Evolutionary conservation across 2,329 filamentous ascomycete genomes (phyloP), one percentile per base, ranked within the genome.

Genomic region (Elsinoe ampelina): DNA sequence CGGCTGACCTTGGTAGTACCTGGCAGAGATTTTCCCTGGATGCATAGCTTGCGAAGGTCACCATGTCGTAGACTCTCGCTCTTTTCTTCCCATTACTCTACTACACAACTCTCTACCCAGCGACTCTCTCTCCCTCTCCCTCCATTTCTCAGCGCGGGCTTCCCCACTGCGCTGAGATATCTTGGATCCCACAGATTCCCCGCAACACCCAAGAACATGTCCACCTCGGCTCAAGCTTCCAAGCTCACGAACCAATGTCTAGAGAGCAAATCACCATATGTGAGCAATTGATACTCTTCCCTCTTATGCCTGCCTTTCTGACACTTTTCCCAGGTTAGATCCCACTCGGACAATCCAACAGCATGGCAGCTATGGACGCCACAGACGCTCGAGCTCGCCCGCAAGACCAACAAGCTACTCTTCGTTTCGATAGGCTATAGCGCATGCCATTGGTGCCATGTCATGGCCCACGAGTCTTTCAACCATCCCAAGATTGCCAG

Each of bases 391-490:
- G 80, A 81, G 61, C 77, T 90, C 48, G 92, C 93, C 13, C 86
- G 82, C 70, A 81, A 78, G 63, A 83, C 91, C 63, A 95, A 97
- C 71, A 87, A 90, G 66, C 78, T 95, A 58, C 84, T 98, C 59
- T 97, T 96, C 68, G 77, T 97, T 60, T 95, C 92, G 69, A 91
- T 97, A 66, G 93, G 93, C 50, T 98, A 95, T 75, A 87, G 87
- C 17, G 90, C 93, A 41, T 97, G 93, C 70, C 92, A 97, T 74
- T 95, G 93, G 77, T 80, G 77, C 69, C 89, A 93, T 73, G 86
- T 97, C 60, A 96, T 96, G 82, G 87, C 89, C 62, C 84, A 86
- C 62, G 93, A 98, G 71, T 92, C 88, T 17, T 97, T 98, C 71
- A 85, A 85, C 68, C 88, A 95, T 63, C 76, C 81, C 1, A 83